A percentile compares a stretch with the other conserved stretches of the same genome.
Conservation (phyloP, 1,139 yeast genomes). For the Magnusiomyces sp. region DNA sequence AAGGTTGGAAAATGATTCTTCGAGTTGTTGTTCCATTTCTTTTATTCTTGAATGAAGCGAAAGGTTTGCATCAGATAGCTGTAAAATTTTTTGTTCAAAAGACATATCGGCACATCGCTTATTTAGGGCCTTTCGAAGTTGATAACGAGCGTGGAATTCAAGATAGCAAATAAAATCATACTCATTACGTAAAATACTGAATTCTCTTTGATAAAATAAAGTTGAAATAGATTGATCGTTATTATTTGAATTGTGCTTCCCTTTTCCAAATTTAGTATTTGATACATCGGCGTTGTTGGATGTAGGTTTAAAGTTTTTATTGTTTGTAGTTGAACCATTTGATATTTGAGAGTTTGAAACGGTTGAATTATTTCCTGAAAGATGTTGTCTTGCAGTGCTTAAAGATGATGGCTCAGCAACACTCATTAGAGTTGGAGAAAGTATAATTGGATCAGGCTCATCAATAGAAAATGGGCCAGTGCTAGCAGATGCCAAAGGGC, state of each 20-base stretch:
- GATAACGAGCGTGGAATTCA: constrained; percentile 43
- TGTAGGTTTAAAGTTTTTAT: neutral
- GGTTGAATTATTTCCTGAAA: neutral
- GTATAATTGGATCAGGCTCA: constrained; percentile 3
- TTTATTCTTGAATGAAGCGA: constrained; percentile 16
- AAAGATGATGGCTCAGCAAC: neutral
- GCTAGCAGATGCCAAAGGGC: constrained; percentile 9
- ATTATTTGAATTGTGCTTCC: neutral
- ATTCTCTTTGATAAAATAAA: constrained; percentile 49
- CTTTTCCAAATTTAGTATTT: no score
- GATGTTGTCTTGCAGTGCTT: neutral
- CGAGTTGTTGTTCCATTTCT: constrained; percentile 2
- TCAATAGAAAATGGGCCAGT: neutral
- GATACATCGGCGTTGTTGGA: neutral
- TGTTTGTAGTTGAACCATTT: neutral
- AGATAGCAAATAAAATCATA: constrained; percentile 52
- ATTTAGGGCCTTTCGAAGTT: constrained; percentile 21
- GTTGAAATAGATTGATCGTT: constrained; percentile 17
- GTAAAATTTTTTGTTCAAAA: constrained; percentile 26
- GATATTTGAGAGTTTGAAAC: neutral
- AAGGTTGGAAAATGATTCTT: constrained; percentile 17
- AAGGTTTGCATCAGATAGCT: constrained; percentile 33
- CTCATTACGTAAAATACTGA: constrained; percentile 52
- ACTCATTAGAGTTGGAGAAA: neutral
- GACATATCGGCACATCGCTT: constrained; percentile 23